Base-by-base conservation (phyloP, 805 yeast species). In the Lipomyces sp. region DNA sequence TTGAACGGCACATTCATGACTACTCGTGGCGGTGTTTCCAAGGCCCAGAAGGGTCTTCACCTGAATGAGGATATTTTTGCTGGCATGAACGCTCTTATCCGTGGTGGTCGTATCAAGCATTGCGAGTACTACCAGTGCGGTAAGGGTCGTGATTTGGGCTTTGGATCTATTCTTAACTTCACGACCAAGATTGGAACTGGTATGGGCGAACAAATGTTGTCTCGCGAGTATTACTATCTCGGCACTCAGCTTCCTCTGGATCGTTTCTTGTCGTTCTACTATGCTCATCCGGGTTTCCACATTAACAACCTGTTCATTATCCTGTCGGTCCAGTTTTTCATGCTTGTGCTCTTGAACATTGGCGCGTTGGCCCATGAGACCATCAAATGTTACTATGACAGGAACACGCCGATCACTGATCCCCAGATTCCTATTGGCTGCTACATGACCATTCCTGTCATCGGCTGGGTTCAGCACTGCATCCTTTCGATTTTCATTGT, bases 221-320 rank as follows among this genome's bases (percentile, higher is more conserved):
- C 96, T 4, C 77, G 98, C 63, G 98, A 91, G 63, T 88, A 90
- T 68, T 91, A 83, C 66, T 88, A 86, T 68, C 68, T 91, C 53
- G 97, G 98, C 1, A 87, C 96, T 1, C 87, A 82, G 61, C 72
- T 91, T 47, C 95, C 96, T 2, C 74, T 90, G 39, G 97, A 91
- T 66, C 70, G 96, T 43, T 90, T 91, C 70, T 69, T 91, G 45
- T 87, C 97, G 0, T 91, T 91, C 69, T 91, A 86, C 68, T 91
- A 91, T 70, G 98, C 98, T 0, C 98, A 91, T 67, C 91, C 96
- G 10, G 98, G 98, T 4, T 91, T 91, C 72, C 98, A 91, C 68
- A 73, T 91, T 61, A 91, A 91, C 67, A 91, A 91, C 65, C 73
- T 90, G 59, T 86, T 90, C 63, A 91, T 91, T 55, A 82, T 88